phyloP scores from a whole-genome alignment of 495 filamentous ascomycete species.

The Staphylotrichum longicolle region DNA sequence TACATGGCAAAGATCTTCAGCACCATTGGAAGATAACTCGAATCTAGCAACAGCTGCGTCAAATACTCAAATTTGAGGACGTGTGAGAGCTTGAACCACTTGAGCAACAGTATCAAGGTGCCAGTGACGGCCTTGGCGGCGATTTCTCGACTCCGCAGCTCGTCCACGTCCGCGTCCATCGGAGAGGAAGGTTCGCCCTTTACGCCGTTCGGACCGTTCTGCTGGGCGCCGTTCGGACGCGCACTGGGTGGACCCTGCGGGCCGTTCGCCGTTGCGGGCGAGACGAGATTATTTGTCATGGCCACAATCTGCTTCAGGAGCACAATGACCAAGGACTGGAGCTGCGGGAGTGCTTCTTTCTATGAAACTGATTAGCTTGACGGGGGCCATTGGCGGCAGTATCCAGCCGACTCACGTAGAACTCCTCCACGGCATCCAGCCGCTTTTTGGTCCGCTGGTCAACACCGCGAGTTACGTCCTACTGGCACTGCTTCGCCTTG shows the following conservation, averaged over 20 bases:
- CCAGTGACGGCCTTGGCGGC: slow-evolving; percentile 86
- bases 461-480: too few relatives aligned
- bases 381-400: slow-evolving; percentile 23
- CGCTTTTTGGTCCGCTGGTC: slow-evolving; percentile 59
- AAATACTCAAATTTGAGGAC: slow-evolving; percentile 95
- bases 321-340: slow-evolving; percentile 94
- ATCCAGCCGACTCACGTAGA: slow-evolving; percentile 65
- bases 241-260: slow-evolving; percentile 33
- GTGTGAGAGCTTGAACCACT: slow-evolving; percentile 96
- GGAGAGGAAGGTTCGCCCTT: slow-evolving; percentile 43
- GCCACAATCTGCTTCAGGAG: slow-evolving; percentile 80
- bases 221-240: slow-evolving; percentile 38
- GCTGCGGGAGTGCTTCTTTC: slow-evolving; percentile 71
- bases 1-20: slow-evolving; percentile 91
- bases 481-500: slow-evolving; percentile 29
- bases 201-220: slow-evolving; percentile 32
- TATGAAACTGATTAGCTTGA: slow-evolving; percentile 36
- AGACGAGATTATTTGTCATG: slow-evolving; percentile 66
- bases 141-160: slow-evolving; percentile 76
- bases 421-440: slow-evolving; percentile 70
- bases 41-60: slow-evolving; percentile 87
- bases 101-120: slow-evolving; percentile 77
- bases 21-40: slow-evolving; percentile 87
- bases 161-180: slow-evolving; percentile 71
- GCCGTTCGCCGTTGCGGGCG: slow-evolving; percentile 29